Evolutionary conservation across 2,329 filamentous ascomycete genomes (phyloP).

Genomic region (Aureobasidium leucospermi): DNA sequence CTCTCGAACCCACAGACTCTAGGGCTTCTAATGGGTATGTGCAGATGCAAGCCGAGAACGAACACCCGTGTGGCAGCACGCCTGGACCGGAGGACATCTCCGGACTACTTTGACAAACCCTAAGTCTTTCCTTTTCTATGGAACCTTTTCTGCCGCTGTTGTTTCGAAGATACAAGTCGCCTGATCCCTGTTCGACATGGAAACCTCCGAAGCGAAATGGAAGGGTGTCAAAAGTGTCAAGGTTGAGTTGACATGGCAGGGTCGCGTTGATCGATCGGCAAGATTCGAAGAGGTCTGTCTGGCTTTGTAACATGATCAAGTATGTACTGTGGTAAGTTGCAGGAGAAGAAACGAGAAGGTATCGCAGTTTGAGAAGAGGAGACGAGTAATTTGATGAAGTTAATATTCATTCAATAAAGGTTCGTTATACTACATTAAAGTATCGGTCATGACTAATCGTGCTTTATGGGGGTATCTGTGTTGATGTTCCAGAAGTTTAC

Average conservation of each 20-base stretch:
- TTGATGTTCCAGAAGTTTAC: constrained; percentile 25
- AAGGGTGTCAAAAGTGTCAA: background rate
- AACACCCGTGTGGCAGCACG: too few species aligned
- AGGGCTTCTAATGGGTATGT: too few species aligned
- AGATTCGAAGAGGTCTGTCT: too few species aligned
- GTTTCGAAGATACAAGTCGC: too few species aligned
- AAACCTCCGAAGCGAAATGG: background rate
- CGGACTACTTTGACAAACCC: too few species aligned
- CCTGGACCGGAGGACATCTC: too few species aligned
- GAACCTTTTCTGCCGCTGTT: background rate
- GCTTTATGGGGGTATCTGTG: background rate
- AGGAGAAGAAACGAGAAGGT: too few species aligned
- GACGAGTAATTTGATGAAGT: background rate
- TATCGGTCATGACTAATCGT: constrained; percentile 1
- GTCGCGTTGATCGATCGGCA: too few species aligned
- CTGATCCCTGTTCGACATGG: background rate
- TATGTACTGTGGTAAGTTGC: background rate
- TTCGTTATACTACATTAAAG: constrained; percentile 12
- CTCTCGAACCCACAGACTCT: too few species aligned
- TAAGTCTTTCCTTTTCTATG: background rate
- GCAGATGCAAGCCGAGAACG: too few species aligned
- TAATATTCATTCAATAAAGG: constrained; percentile 4
- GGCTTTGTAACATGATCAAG: background rate
- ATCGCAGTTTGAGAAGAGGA: background rate
- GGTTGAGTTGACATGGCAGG: too few species aligned